These are phyloP conservation scores for Hydnomerulius pinastri DNA, from an alignment of 768 basidiomycete genomes.

Conservation along the genomic window DNA sequence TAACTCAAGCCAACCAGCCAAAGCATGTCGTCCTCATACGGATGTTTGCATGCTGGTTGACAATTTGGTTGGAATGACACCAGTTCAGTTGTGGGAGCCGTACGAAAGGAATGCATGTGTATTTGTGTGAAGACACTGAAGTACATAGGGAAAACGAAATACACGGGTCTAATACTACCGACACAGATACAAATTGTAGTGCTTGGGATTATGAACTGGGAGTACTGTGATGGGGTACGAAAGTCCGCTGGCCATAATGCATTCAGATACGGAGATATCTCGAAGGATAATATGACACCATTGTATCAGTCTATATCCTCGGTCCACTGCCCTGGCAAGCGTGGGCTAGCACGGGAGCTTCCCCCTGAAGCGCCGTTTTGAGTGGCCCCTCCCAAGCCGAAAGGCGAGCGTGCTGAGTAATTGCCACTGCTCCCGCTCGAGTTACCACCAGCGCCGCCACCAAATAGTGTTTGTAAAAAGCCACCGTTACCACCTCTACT, in stretches of 20 bases:
- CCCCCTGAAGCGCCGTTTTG: conserved; percentile 11
- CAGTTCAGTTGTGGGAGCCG: not conserved
- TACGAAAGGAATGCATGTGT: not conserved
- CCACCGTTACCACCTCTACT: conserved; percentile 22
- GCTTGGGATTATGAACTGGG: not conserved
- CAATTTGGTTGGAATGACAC: not conserved
- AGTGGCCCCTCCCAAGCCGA: conserved; percentile 9
- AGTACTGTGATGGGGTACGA: conserved; percentile 12
- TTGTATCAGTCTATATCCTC: conserved; percentile 33
- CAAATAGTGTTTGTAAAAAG: conserved; percentile 33
- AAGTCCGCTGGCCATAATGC: not conserved
- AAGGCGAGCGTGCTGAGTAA: conserved; percentile 12
- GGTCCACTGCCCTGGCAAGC: conserved; percentile 36
- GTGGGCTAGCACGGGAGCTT: conserved; percentile 16
- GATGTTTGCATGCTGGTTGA: too few relatives aligned
- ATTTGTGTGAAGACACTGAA: not conserved
- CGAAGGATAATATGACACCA: not conserved
- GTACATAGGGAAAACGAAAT: conserved; percentile 9
- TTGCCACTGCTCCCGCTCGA: conserved; percentile 16
- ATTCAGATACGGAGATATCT: conserved; percentile 1
- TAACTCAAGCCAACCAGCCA: too few relatives aligned
- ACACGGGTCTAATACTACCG: conserved; percentile 22
- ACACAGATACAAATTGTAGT: conserved; percentile 9
- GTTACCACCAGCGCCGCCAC: conserved; percentile 20
- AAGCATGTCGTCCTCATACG: too few relatives aligned